Evolutionary conservation across 2,329 filamentous ascomycete genomes (phyloP).

Genomic region (Penicillium capsulatum): DNA sequence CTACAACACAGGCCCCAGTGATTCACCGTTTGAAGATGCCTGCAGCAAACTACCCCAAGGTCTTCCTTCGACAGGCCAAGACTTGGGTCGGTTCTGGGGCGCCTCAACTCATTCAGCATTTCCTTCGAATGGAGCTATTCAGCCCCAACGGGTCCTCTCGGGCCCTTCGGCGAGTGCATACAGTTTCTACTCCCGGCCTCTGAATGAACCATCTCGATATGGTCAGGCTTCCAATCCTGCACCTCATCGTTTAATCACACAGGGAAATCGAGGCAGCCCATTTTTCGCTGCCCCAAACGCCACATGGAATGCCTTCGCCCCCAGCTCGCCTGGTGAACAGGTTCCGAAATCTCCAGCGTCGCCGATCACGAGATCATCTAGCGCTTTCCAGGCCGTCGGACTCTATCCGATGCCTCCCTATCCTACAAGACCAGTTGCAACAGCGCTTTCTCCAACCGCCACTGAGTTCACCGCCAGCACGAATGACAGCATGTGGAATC

Average conservation of each 20-base stretch:
- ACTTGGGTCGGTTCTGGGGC: slow-evolving; percentile 32
- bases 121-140: slow-evolving; percentile 19
- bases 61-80: slow-evolving; percentile 22
- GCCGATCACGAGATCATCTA: slow-evolving; percentile 25
- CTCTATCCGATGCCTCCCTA: slow-evolving; percentile 41
- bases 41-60: slow-evolving; percentile 25
- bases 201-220: slow-evolving; percentile 31
- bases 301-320: slow-evolving; percentile 32
- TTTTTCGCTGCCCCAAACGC: slow-evolving; percentile 33
- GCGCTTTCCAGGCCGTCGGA: slow-evolving; percentile 34
- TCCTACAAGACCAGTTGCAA: slow-evolving; percentile 57
- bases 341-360: slow-evolving; percentile 26
- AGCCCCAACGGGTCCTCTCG: slow-evolving; percentile 35
- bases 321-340: slow-evolving; percentile 23
- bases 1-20: slow-evolving; percentile 25
- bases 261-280: slow-evolving; percentile 29
- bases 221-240: slow-evolving; percentile 23
- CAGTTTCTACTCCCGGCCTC: slow-evolving; percentile 28
- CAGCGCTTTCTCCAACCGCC: slow-evolving; percentile 67
- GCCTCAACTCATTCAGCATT: slow-evolving; percentile 21
- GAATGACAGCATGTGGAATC: slow-evolving; percentile 29
- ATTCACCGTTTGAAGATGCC: slow-evolving; percentile 24
- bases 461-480: slow-evolving; percentile 60
- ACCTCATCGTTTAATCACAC: slow-evolving; percentile 30
- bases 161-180: slow-evolving; percentile 28